These are phyloP conservation scores for Penicillium subrubescens DNA, from an alignment of 495 filamentous ascomycete species.

Conservation along the genomic window DNA sequence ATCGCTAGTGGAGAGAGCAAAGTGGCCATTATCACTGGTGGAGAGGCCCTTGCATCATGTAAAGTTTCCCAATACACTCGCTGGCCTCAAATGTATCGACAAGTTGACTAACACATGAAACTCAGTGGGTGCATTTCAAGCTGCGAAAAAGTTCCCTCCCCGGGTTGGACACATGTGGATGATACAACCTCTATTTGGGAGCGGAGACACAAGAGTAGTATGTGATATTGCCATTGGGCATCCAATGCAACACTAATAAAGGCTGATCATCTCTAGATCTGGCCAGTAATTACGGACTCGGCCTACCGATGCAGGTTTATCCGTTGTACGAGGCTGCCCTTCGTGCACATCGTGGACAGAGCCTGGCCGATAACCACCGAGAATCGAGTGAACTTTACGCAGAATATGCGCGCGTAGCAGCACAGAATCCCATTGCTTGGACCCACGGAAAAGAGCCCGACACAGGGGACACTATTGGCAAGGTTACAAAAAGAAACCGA, in stretches of 20 bases:
- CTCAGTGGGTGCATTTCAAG: slow-evolving; percentile 36
- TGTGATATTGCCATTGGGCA: neutral
- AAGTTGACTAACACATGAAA: slow-evolving; percentile 16
- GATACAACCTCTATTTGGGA: slow-evolving; percentile 2
- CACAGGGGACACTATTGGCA: slow-evolving; percentile 41
- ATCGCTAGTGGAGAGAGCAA: slow-evolving; percentile 47
- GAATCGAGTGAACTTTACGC: slow-evolving; percentile 54
- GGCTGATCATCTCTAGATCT: neutral
- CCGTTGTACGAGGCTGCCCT: slow-evolving; percentile 57
- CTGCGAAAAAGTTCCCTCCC: slow-evolving; percentile 46
- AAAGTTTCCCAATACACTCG: slow-evolving; percentile 11
- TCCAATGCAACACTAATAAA: neutral
- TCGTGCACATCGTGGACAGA: slow-evolving; percentile 50
- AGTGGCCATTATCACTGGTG: slow-evolving; percentile 56
- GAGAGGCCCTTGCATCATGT: slow-evolving; percentile 59
- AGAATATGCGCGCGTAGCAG: slow-evolving; percentile 49
- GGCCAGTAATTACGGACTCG: slow-evolving; percentile 25
- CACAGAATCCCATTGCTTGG: slow-evolving; percentile 48
- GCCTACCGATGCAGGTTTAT: slow-evolving; percentile 57
- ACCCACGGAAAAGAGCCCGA: slow-evolving; percentile 42
- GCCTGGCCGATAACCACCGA: slow-evolving; percentile 46
- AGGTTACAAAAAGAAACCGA: slow-evolving; percentile 50
- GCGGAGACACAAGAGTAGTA: neutral
- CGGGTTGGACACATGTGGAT: slow-evolving; percentile 42
- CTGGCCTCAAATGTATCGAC: slow-evolving; percentile 8